Evolutionary conservation across 2,329 filamentous ascomycete species (phyloP).

Genomic region (Diaporthe citriasiana): DNA sequence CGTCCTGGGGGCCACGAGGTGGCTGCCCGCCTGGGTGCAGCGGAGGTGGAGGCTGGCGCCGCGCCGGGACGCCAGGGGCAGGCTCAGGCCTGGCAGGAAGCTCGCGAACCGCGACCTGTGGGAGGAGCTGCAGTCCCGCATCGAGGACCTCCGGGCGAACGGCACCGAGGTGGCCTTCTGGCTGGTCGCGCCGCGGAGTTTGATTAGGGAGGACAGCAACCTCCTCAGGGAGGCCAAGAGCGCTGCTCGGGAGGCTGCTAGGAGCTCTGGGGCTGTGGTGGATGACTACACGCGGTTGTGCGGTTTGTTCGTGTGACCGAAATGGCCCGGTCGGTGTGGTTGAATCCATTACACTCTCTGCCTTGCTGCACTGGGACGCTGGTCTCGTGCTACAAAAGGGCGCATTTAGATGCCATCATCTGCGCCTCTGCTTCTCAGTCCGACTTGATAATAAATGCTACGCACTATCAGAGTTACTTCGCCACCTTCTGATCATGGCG

Average conservation of each 20-base stretch:
- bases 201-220: conserved; percentile 20
- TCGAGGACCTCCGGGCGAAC: conserved; percentile 15
- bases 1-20: conserved; percentile 56
- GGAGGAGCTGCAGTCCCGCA: conserved; percentile 53
- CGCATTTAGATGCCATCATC: background rate
- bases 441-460: no score
- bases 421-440: no score
- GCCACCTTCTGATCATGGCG: background rate
- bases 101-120: conserved; percentile 58
- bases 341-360: background rate
- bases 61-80: conserved; percentile 44
- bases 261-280: background rate
- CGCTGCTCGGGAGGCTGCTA: conserved; percentile 27
- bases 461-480: background rate
- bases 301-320: conserved; percentile 19
- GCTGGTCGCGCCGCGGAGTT: conserved; percentile 17
- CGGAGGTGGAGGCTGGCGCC: conserved; percentile 55
- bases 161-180: conserved; percentile 36
- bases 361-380: background rate
- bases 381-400: background rate
- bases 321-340: background rate
- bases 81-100: conserved; percentile 39
- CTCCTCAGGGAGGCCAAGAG: conserved; percentile 20
- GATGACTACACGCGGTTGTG: conserved; percentile 31
- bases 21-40: conserved; percentile 56